Evolutionary conservation across 108 stramenopile genomes (phyloP), one percentile per base, ranked within the genome.

Genomic region (Nannochloropsis granulata): DNA sequence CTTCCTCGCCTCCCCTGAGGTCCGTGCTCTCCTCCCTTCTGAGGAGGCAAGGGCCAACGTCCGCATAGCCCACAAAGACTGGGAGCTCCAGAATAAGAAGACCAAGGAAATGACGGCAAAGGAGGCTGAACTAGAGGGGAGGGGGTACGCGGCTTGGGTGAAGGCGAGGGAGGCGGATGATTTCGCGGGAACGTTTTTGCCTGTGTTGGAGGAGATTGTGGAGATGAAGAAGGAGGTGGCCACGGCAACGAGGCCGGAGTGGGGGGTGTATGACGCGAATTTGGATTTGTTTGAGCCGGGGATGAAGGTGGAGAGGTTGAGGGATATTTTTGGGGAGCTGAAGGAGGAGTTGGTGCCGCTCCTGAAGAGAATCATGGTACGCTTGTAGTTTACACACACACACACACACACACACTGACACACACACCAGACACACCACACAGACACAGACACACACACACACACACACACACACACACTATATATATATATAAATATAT

Each of bases 251-350:
- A 84, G 82, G 13, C 84, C 91, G 23, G 86, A 87, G 46, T 44
- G 86, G 24, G 84, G 71, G 44, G 78, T 92, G 13, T 95, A 95
- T 83, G 92, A 93, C 16, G 92, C 90, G 43, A 92, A 92, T 88
- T 79, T 94, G 24, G 93, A 93, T 85, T 85, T 92, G 26, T 95
- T 90, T 81, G 95, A 95, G 89, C 90, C 90, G 83, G 97, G 95
- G 45, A 94, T 96, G 94, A 83, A 87, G 0, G 81, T 84, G 23
- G 84, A 82, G 14, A 88, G 94, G 12, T 91, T 97, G 42, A 90
- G 92, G 82, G 90, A 90, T 23, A 89, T 96, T 12, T 97, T 97
- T 85, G 89, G 81, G 12, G 83, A 94, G 84, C 91, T 96, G 14
- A 90, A 94, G 87, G 11, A 34, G 0, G 91, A 89, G 0, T 82